Base-by-base conservation (phyloP, 768 basidiomycete species). In the Psilocybe tampanensis region DNA sequence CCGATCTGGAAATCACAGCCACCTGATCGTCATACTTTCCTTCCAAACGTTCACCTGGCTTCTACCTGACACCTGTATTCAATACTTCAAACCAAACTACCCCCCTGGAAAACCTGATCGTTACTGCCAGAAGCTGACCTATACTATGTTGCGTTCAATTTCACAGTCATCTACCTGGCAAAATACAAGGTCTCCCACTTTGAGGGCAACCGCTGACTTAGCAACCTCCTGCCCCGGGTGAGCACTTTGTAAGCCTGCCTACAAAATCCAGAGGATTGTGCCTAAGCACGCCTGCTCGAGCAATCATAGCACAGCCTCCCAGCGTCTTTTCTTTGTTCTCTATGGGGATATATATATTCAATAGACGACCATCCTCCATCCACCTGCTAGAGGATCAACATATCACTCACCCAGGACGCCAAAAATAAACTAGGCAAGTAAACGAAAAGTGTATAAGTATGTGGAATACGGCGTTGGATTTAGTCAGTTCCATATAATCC, bases 151-250 rank as follows among this genome's bases (percentile, higher is more conserved):
- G 29, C 29, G 9, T 29, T 29, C 29, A 29, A 29, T 29, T 5
- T 29, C 9, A 29, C 5, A 9, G 29, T 29, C 9, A 9, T 5
- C 29, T 5, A 29, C 4, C 29, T 29, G 4, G 5, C 36, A 39
- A n/a, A 39, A 39, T 39, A 48, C 47, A 48, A 48, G 47, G 47
- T 48, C 29, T 17, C 41, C 17, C 4, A 18, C 9, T 8, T 41
- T n/a, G n/a, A 41, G 24, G 17, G 24, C 51, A 29, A 52, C 41
- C 18, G 52, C 23, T 53, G 52, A 53, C 52, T 26, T 53, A 53
- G 52, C 39, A 53, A 53, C 52, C 23, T 22, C n/a, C 36, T 39
- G 29, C 42, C 7, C 52, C 24, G 42, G 36, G 42, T 44, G 42
- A 15, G 13, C 18, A 44, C n/a, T 39, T 3, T 39, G 36, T n/a